A percentile compares a stretch with the other conserved stretches of the same genome.
Evolutionary conservation across 805 yeast species (phyloP).

Genomic region (Saturnispora diversa): DNA sequence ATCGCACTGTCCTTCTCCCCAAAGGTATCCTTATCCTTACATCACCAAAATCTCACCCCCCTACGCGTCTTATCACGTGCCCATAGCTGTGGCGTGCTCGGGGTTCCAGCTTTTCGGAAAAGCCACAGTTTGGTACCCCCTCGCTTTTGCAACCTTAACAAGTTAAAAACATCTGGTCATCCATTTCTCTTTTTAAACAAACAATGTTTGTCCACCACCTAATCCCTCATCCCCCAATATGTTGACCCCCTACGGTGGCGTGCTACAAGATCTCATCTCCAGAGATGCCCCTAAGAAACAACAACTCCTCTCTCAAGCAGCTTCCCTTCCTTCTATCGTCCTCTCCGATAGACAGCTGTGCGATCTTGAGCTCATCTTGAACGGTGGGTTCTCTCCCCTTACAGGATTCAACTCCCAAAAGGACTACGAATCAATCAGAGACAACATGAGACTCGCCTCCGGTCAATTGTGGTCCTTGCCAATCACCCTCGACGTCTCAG

Average conservation of each 20-base stretch:
- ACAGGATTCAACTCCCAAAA: slow-evolving; percentile 57
- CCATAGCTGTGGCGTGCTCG: too few species aligned
- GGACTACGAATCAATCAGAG: slow-evolving; percentile 63
- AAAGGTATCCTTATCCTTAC: too few species aligned
- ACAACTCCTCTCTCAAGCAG: slow-evolving; percentile 52
- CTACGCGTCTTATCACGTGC: too few species aligned
- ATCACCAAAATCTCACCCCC: too few species aligned
- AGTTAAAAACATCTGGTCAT: too few species aligned
- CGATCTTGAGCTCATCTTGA: slow-evolving; percentile 82
- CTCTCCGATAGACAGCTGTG: slow-evolving; percentile 86
- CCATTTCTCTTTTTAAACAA: too few species aligned
- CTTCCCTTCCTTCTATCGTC: slow-evolving; percentile 37
- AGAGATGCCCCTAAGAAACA: slow-evolving; percentile 63
- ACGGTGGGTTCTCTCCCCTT: slow-evolving; percentile 91
- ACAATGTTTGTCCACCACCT: not conserved
- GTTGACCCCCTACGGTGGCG: slow-evolving; percentile 91
- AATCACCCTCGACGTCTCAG: slow-evolving; percentile 72
- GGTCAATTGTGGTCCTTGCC: slow-evolving; percentile 91
- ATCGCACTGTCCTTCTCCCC: too few species aligned
- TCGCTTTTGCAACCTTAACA: too few species aligned
- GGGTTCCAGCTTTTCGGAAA: too few species aligned
- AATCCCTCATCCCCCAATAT: slow-evolving; percentile 29
- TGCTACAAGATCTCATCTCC: slow-evolving; percentile 71
- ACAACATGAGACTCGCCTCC: slow-evolving; percentile 57
- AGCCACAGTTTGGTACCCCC: too few species aligned